phyloP scores from a whole-genome alignment of 2,329 filamentous ascomycete species.

The Clarireedia homoeocarpa region DNA sequence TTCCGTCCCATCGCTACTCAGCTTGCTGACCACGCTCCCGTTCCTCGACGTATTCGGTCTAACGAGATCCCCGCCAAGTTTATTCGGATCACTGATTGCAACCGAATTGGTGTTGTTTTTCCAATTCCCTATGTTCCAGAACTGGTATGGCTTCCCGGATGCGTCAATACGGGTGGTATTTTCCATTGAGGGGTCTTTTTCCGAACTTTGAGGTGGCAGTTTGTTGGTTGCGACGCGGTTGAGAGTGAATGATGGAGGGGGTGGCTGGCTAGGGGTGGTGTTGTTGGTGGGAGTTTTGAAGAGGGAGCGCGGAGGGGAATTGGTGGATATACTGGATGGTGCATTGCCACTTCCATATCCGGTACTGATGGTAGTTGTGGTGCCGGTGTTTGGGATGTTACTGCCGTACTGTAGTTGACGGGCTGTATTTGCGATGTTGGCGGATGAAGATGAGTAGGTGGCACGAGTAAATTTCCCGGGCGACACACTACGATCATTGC shows the following conservation, averaged over 20 bases:
- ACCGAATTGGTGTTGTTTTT: slow-evolving; percentile 12
- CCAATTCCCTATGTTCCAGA: slow-evolving; percentile 53
- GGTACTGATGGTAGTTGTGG: background rate
- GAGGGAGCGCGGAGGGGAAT: slow-evolving; percentile 18
- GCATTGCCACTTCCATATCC: background rate
- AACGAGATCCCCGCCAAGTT: slow-evolving; percentile 15
- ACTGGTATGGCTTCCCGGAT: slow-evolving; percentile 38
- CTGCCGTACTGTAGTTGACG: slow-evolving; percentile 24
- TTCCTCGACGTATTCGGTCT: slow-evolving; percentile 15
- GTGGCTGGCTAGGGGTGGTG: slow-evolving; percentile 2
- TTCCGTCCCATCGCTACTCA: slow-evolving; percentile 44
- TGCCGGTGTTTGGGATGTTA: slow-evolving; percentile 10
- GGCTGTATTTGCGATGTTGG: slow-evolving; percentile 22
- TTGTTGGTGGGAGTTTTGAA: background rate
- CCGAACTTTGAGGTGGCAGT: background rate
- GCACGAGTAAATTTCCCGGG: slow-evolving; percentile 35
- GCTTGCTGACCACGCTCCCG: slow-evolving; percentile 36
- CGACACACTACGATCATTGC: slow-evolving; percentile 46
- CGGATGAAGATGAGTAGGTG: slow-evolving; percentile 16
- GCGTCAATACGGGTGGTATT: slow-evolving; percentile 33
- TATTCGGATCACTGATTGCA: slow-evolving; percentile 13
- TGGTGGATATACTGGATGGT: slow-evolving; percentile 23
- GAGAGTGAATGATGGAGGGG: slow-evolving; percentile 4
- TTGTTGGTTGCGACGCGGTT: background rate
- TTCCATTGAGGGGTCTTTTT: background rate